These are phyloP conservation scores for Uronychia setigera DNA, from an alignment of 73 alveolate genomes.

Conservation along the genomic window DNA sequence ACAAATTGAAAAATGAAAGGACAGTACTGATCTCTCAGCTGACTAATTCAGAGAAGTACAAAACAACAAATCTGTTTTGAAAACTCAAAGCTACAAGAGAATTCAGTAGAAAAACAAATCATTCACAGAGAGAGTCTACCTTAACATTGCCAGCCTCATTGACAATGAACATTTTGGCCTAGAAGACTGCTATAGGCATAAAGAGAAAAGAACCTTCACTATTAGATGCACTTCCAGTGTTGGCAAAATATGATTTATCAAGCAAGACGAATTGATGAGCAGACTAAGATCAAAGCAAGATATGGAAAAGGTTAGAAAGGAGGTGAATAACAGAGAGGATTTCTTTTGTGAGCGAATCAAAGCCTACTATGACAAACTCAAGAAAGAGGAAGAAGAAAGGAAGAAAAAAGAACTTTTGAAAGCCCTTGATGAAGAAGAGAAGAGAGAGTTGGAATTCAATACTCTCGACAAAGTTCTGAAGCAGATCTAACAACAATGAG, in stretches of 20 bases:
- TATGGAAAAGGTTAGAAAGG: not conserved
- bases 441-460: not conserved
- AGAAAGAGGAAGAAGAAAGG: not conserved
- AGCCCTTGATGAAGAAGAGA: not conserved
- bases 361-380: not conserved
- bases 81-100: not conserved
- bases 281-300: not conserved
- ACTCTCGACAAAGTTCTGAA: too few relatives aligned
- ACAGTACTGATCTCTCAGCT: not conserved
- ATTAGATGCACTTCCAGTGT: not conserved
- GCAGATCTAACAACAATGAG: too few relatives aligned
- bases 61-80: not conserved
- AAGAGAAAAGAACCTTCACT: not conserved
- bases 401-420: not conserved
- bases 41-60: not conserved
- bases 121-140: not conserved
- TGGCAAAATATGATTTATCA: not conserved
- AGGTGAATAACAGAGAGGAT: not conserved
- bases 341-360: not conserved
- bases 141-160: too few relatives aligned
- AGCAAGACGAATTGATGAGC: not conserved
- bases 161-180: not conserved
- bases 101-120: not conserved
- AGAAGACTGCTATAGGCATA: not conserved
- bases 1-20: conserved; percentile 35